Percentiles rank a stretch among this genome's conserved stretches.
These are phyloP conservation scores for Ganoderma multipileum DNA, from an alignment of 1,284 basidiomycete genomes.

Conservation along the genomic window DNA sequence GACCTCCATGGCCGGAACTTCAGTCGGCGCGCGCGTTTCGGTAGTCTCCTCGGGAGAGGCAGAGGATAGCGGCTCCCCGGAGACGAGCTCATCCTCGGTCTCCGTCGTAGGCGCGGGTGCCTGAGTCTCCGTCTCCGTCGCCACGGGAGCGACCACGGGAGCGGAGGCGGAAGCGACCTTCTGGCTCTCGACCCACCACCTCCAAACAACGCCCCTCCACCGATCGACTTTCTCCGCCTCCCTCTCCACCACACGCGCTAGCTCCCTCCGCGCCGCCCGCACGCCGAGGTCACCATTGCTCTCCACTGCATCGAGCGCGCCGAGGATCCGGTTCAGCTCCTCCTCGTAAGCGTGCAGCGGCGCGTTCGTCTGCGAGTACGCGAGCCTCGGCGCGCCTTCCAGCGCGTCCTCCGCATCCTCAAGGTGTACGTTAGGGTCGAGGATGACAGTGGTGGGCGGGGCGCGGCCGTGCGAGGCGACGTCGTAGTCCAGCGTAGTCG, in stretches of 20 bases:
- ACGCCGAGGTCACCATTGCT: conserved; percentile 66
- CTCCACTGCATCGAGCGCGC: conserved; percentile 70
- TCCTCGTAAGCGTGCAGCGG: conserved; percentile 58
- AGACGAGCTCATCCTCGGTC: background rate
- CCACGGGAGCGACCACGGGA: too few species aligned
- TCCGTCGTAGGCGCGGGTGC: background rate
- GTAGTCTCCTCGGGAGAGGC: background rate
- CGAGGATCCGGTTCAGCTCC: conserved; percentile 64
- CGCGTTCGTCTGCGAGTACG: conserved; percentile 53
- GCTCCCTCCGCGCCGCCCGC: conserved; percentile 59
- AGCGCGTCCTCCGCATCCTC: too few species aligned
- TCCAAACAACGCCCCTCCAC: conserved; percentile 36
- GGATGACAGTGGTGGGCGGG: too few species aligned
- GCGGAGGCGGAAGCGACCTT: background rate
- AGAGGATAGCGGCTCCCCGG: conserved; percentile 8
- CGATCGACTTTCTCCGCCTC: conserved; percentile 54
- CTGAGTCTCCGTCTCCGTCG: conserved; percentile 11
- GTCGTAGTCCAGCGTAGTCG: too few species aligned
- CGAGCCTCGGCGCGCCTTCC: too few species aligned
- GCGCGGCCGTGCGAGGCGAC: too few species aligned
- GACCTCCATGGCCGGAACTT: background rate
- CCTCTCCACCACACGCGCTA: conserved; percentile 66
- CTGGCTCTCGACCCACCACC: conserved; percentile 26
- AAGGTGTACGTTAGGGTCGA: too few species aligned
- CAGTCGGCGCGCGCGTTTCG: background rate